phyloP scores from a whole-genome alignment of 2,329 filamentous ascomycete species.

The Cladophialophora bantiana region DNA sequence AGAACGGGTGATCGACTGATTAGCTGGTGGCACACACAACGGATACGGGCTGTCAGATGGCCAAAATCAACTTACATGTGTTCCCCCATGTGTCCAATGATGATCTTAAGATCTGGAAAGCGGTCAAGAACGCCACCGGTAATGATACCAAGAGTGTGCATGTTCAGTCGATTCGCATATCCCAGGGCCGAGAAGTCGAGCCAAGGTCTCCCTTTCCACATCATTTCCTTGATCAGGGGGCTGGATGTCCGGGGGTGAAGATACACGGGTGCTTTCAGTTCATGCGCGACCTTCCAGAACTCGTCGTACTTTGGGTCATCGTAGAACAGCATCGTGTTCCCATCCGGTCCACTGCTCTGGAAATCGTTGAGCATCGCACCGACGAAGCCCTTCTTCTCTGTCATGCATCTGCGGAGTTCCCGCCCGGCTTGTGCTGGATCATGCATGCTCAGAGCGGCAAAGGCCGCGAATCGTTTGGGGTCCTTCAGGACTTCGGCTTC shows the following conservation, averaged over 20 bases:
- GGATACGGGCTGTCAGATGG: background rate
- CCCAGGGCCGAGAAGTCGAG: slow-evolving; percentile 31
- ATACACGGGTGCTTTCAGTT: slow-evolving; percentile 36
- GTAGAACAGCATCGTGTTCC: slow-evolving; percentile 69
- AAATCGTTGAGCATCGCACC: slow-evolving; percentile 68
- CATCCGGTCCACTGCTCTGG: slow-evolving; percentile 63
- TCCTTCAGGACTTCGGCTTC: slow-evolving; percentile 38
- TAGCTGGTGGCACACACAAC: background rate
- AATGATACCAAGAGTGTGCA: slow-evolving; percentile 54
- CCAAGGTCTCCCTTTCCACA: slow-evolving; percentile 34
- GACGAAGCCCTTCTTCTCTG: slow-evolving; percentile 60
- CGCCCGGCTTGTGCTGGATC: slow-evolving; percentile 47
- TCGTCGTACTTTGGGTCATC: slow-evolving; percentile 65
- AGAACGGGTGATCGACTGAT: slow-evolving; percentile 45
- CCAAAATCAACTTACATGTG: slow-evolving; percentile 1
- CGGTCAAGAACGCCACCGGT: slow-evolving; percentile 63
- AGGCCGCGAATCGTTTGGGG: slow-evolving; percentile 54
- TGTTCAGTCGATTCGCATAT: slow-evolving; percentile 34
- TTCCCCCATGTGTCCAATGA: slow-evolving; percentile 59
- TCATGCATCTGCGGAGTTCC: slow-evolving; percentile 56
- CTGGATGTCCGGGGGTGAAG: slow-evolving; percentile 47
- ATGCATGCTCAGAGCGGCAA: slow-evolving; percentile 51
- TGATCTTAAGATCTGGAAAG: slow-evolving; percentile 61
- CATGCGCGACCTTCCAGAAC: slow-evolving; percentile 34
- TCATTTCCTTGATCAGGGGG: slow-evolving; percentile 49